Base-by-base conservation (phyloP, 129 eudicot species). In the Saussurea involucrata region DNA sequence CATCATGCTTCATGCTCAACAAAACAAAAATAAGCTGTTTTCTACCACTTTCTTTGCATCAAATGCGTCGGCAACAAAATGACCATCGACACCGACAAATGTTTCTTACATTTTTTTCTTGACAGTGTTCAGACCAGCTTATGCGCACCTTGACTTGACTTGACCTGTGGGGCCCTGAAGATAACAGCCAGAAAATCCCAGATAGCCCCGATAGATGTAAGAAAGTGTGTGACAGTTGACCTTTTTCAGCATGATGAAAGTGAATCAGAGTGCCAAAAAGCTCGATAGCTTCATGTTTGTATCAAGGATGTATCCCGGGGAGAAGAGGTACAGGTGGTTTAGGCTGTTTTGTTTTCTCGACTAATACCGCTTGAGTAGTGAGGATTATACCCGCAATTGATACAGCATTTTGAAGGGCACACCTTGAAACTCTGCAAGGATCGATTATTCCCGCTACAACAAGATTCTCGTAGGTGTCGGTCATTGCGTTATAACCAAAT, bases 401-500 rank as follows among this genome's bases (percentile, higher is more conserved):
- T 63, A 83, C 97, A 21, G 97, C 99, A 73, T 92, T 92, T 74
- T 92, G 88, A 53, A 95, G 89, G 24, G 97, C 90, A 80, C 92
- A 87, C 74, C 95, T 85, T 28, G 95, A 83, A 69, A 92, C 96
- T 66, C 81, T 84, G 33, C 96, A 95, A 73, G 97, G 97, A 81
- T 92, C 96, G 25, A 95, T 77, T 1, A 95, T 88, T 8, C 99
- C 99, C 24, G 82, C 83, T 44, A 82, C 85, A 71, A 95, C 34
- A 44, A 95, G 95, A 77, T 92, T 89, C 74, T 95, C 97, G 61
- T 89, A 92, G 6, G 46, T 80, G 29, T 78, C 86, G 3, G 77
- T 84, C 97, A 92, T 85, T 81, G 96, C 99, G 73, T 95, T 95
- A 80, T 89, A 95, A 9, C 97, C 99, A 37, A 78, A 68, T 32